These are phyloP conservation scores for Fusarium penzigii DNA, from an alignment of 2,329 filamentous ascomycete species.

Conservation along the genomic window DNA sequence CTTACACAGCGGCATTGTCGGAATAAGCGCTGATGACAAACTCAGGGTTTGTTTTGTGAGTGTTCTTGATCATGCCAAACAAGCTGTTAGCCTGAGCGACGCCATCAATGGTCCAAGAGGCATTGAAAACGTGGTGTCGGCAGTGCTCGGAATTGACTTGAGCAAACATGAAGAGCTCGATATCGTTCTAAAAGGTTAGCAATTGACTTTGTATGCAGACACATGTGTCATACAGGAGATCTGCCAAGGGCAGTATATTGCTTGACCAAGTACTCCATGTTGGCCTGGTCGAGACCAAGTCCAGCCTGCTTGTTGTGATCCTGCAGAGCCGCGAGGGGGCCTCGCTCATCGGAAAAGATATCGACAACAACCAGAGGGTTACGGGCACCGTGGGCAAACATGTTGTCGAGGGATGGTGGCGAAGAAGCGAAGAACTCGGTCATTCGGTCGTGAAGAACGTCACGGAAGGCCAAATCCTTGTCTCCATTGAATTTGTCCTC, in stretches of 20 bases:
- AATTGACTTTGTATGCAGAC: conserved; percentile 12
- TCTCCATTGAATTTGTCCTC: conserved; percentile 47
- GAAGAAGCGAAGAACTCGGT: conserved; percentile 75
- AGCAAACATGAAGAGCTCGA: conserved; percentile 98
- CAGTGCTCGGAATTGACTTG: conserved; percentile 99
- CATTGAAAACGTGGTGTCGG: conserved; percentile 89
- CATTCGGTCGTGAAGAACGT: conserved; percentile 90
- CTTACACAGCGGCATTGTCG: conserved; percentile 88
- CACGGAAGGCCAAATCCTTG: conserved; percentile 57
- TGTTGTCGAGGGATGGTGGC: conserved; percentile 68
- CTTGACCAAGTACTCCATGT: conserved; percentile 93
- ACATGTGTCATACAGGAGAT: conserved; percentile 49
- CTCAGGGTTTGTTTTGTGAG: conserved; percentile 77
- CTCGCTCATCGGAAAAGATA: conserved; percentile 64
- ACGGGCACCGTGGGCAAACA: conserved; percentile 73
- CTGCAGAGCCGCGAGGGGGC: conserved; percentile 71
- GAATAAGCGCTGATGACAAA: conserved; percentile 95
- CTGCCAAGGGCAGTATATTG: conserved; percentile 48
- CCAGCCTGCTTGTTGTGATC: conserved; percentile 84
- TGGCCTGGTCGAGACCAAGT: conserved; percentile 80
- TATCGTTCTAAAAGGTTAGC: conserved; percentile 58
- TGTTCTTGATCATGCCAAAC: conserved; percentile 96
- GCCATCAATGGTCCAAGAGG: conserved; percentile 92
- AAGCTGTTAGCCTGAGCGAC: conserved; percentile 75
- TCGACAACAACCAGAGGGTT: conserved; percentile 72